Evolutionary conservation across 208 protist species (phyloP), one percentile per base, ranked within the genome.

Genomic region (Tritrichomonas musculus): DNA sequence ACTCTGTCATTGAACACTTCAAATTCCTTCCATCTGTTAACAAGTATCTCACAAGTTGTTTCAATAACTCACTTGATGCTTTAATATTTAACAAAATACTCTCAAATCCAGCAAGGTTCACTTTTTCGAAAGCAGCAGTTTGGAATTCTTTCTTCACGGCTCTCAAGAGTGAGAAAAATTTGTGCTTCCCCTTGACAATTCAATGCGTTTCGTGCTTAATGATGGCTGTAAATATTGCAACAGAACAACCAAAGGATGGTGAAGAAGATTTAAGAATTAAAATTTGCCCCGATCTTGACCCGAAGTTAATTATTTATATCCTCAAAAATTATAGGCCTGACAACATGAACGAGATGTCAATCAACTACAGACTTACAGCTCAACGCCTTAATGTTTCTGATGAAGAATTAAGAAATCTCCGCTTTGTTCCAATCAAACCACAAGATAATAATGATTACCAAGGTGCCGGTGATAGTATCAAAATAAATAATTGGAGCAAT

Each of bases 181-280:
- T 69, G 3, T 3, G 30, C 5, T 69, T 69, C 11, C 11, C 11
- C 30, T n/a, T 33, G 3, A 33, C 27, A 3, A 69, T 5, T 8
- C 64, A 69, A 69, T 33, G 11, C 27, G 64, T 69, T n/a, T n/a
- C 11, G 11, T 17, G 11, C 3, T 69, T 69, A 69, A n/a, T 69
- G 64, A 69, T 69, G 64, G 64, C 64, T 69, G 64, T n/a, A 69
- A 69, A 69, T 69, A 69, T 69, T n/a, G 27, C 64, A 69, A 69
- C 22, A 17, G 64, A 69, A n/a, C 22, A 69, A 69, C 30, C 27
- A 69, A 69, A 33, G 30, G 64, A n/a, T n/a, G 27, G 27, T 69
- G 11, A 69, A n/a, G 64, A 69, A 69, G 27, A 69, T n/a, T n/a
- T 17, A n/a, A 5, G 53, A 60, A 22, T 17, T 22, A 22, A 5